Conservation (phyloP, 108 stramenopile genomes). For the Tribonema minus region DNA sequence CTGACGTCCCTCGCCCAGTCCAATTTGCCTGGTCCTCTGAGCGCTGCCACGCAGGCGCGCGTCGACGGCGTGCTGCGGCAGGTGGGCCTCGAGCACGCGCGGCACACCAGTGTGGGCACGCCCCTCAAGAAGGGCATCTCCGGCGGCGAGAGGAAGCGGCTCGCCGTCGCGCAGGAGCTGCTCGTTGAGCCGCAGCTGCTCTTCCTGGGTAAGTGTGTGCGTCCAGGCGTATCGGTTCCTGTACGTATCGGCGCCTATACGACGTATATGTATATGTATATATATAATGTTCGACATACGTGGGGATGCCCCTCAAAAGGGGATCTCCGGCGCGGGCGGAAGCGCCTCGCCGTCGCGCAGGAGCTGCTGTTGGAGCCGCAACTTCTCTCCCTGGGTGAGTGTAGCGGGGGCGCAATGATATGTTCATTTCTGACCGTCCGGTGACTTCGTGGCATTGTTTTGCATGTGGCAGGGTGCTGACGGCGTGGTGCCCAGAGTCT, state of each 20-base stretch:
- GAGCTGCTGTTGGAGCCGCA: conserved; percentile 20
- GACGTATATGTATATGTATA: too few relatives aligned
- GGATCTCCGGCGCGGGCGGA: conserved; percentile 38
- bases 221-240: too few relatives aligned
- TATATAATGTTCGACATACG: too few relatives aligned
- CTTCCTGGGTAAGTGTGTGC: conserved; percentile 11
- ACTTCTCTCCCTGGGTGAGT: conserved; percentile 4
- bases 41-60: neutral
- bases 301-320: conserved; percentile 2
- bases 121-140: conserved; percentile 21
- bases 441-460: too few relatives aligned
- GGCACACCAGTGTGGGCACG: neutral
- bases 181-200: conserved; percentile 8
- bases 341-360: conserved; percentile 9
- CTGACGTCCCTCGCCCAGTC: too few relatives aligned
- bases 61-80: neutral
- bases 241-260: too few relatives aligned
- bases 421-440: too few relatives aligned
- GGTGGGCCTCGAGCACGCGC: conserved; percentile 9
- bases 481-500: too few relatives aligned
- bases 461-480: neutral
- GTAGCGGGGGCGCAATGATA: too few relatives aligned
- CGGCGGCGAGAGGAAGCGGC: conserved; percentile 33
- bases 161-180: conserved; percentile 17
- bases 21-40: too few relatives aligned